These are phyloP conservation scores for Blepharisma stoltei DNA, from an alignment of 73 alveolate species.

Conservation along the genomic window DNA sequence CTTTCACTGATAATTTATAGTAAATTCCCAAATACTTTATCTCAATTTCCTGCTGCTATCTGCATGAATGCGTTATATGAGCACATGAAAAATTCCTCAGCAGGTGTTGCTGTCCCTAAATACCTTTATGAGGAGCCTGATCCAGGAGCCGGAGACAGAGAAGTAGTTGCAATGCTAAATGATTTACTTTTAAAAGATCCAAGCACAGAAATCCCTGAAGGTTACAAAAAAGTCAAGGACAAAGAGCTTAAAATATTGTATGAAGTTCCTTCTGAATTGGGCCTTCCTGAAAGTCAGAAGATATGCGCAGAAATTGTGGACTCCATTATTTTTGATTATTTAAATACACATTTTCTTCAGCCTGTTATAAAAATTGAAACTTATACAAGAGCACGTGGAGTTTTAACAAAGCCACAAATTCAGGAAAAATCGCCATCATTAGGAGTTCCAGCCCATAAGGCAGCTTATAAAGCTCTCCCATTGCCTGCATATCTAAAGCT, in stretches of 20 bases:
- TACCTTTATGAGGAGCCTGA: slow-evolving; percentile 59
- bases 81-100: slow-evolving; percentile 37
- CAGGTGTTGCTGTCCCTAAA: slow-evolving; percentile 36
- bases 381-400: not conserved
- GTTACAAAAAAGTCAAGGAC: slow-evolving; percentile 53
- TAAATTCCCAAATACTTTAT: slow-evolving; percentile 49
- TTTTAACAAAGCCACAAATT: slow-evolving; percentile 2
- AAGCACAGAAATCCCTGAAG: slow-evolving; percentile 70
- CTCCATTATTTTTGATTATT: slow-evolving; percentile 40
- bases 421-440: not conserved
- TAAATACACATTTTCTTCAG: not conserved
- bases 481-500: slow-evolving; percentile 19
- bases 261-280: slow-evolving; percentile 48
- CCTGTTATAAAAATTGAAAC: slow-evolving; percentile 5
- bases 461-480: slow-evolving; percentile 5
- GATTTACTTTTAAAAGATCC: slow-evolving; percentile 54
- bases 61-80: slow-evolving; percentile 33
- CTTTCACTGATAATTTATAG: slow-evolving; percentile 46
- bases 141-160: slow-evolving; percentile 50
- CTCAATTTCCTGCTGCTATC: slow-evolving; percentile 63
- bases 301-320: slow-evolving; percentile 33
- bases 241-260: slow-evolving; percentile 45
- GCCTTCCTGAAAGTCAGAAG: slow-evolving; percentile 9
- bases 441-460: slow-evolving; percentile 18
- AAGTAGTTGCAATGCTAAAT: slow-evolving; percentile 62